A percentile compares a stretch with the other conserved stretches of the same genome.
These are phyloP conservation scores for Wickerhamomyces xylosicus DNA, from an alignment of 805 yeast genomes.

Conservation along the genomic window DNA sequence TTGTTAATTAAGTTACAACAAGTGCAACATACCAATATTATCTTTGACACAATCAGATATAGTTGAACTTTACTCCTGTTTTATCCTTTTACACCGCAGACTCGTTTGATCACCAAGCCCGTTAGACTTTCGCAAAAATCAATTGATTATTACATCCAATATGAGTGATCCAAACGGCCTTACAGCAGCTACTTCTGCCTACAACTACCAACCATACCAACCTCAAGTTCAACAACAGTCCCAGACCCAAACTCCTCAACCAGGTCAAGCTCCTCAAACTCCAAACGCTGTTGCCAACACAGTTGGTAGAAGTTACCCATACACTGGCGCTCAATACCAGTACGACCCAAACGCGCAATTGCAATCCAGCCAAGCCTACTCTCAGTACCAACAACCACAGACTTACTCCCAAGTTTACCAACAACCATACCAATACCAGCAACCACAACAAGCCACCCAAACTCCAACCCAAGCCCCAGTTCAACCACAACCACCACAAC, in stretches of 20 bases:
- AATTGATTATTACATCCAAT: no score
- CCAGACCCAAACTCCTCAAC: conserved; percentile 6
- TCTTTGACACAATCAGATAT: no score
- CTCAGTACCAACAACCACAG: conserved; percentile 7
- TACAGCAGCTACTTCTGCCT: not conserved
- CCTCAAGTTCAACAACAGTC: conserved; percentile 1
- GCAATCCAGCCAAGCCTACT: conserved; percentile 3
- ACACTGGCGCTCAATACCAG: conserved; percentile 5
- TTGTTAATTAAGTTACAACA: no score
- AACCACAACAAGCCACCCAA: conserved; percentile 1
- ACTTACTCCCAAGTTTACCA: conserved; percentile 1
- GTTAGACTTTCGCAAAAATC: no score
- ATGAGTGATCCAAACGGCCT: no score
- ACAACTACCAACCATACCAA: conserved; percentile 1
- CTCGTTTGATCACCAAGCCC: no score
- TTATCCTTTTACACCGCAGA: no score
- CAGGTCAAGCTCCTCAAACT: conserved; percentile 3
- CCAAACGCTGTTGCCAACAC: conserved; percentile 6
- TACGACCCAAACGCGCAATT: not conserved
- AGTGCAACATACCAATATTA: no score
- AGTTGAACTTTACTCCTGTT: no score
- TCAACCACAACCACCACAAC: conserved; percentile 6
- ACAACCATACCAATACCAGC: conserved; percentile 3
- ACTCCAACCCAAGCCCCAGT: conserved; percentile 1
- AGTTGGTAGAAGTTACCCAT: conserved; percentile 11